phyloP scores from a whole-genome alignment of 2,329 filamentous ascomycete genomes.

The Claviceps capensis region DNA sequence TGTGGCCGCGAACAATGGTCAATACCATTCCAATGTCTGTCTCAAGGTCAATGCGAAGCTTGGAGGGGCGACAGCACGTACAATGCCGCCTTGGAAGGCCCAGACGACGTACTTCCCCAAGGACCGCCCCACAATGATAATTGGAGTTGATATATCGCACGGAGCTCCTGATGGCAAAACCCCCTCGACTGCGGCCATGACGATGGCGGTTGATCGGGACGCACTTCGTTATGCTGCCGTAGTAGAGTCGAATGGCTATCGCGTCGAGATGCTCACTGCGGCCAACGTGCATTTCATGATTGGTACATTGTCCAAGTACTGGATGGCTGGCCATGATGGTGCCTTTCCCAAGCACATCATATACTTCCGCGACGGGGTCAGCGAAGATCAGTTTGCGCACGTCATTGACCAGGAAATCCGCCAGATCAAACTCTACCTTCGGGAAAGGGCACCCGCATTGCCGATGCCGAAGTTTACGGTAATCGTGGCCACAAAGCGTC shows the following conservation, averaged over 20 bases:
- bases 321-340: conserved; percentile 40
- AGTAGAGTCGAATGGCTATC: conserved; percentile 70
- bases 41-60: conserved; percentile 98
- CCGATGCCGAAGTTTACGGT: conserved; percentile 60
- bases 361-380: conserved; percentile 88
- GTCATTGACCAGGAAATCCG: conserved; percentile 68
- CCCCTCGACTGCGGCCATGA: conserved; percentile 77
- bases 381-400: conserved; percentile 70
- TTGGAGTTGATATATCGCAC: conserved; percentile 88
- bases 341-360: conserved; percentile 56
- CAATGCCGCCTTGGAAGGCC: conserved; percentile 20
- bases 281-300: conserved; percentile 55
- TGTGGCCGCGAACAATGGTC: conserved; percentile 53
- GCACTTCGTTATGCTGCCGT: conserved; percentile 65
- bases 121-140: conserved; percentile 56
- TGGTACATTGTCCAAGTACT: conserved; percentile 46
- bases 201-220: conserved; percentile 60
- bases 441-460: conserved; percentile 17
- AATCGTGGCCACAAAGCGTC: conserved; percentile 81
- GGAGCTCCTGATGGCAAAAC: conserved; percentile 50
- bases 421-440: conserved; percentile 51
- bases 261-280: conserved; percentile 63
- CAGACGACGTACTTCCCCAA: conserved; percentile 21
- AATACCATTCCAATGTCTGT: conserved; percentile 85
- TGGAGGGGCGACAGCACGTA: conserved; percentile 59